Conservation (phyloP, 1,139 yeast genomes). For the Zygosaccharomyces sapae region DNA sequence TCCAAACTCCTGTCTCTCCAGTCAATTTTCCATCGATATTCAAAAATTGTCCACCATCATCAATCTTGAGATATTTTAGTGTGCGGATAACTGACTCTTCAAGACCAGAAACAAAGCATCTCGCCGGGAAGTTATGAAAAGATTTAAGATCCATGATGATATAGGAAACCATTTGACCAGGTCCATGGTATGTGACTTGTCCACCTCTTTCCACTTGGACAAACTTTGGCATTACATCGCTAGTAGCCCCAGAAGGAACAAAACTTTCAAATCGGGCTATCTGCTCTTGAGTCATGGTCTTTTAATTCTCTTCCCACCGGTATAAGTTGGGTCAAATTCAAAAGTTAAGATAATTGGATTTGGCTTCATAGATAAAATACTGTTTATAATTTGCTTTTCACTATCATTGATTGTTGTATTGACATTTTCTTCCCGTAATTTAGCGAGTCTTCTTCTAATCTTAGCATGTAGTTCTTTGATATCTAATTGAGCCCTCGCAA, state of each 20-base stretch:
- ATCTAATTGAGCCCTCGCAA: constrained; percentile 60
- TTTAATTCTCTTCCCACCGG: constrained; percentile 83
- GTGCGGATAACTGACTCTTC: constrained; percentile 60
- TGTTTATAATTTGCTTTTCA: constrained; percentile 44
- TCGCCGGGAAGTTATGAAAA: constrained; percentile 57
- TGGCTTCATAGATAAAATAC: constrained; percentile 52
- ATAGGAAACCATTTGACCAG: constrained; percentile 88
- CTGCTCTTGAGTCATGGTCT: constrained; percentile 41
- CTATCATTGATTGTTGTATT: constrained; percentile 41
- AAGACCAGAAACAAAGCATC: constrained; percentile 70
- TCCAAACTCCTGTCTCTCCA: constrained; percentile 86
- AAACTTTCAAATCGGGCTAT: constrained; percentile 30
- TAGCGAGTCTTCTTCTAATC: constrained; percentile 41
- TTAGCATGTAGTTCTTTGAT: constrained; percentile 53
- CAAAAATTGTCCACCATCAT: constrained; percentile 30
- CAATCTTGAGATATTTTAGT: constrained; percentile 38
- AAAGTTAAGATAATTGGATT: constrained; percentile 66
- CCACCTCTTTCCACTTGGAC: constrained; percentile 92
- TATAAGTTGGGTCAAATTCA: constrained; percentile 78
- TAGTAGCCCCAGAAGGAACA: constrained; percentile 32
- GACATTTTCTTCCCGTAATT: constrained; percentile 42
- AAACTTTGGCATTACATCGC: constrained; percentile 43
- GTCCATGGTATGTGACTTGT: constrained; percentile 93
- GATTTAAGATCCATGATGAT: constrained; percentile 70
- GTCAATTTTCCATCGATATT: constrained; percentile 51